Percentiles rank a stretch among this genome's conserved stretches.
These are phyloP conservation scores for Diplosphaera chodatii DNA, from an alignment of 139 green algal species.

Conservation along the genomic window DNA sequence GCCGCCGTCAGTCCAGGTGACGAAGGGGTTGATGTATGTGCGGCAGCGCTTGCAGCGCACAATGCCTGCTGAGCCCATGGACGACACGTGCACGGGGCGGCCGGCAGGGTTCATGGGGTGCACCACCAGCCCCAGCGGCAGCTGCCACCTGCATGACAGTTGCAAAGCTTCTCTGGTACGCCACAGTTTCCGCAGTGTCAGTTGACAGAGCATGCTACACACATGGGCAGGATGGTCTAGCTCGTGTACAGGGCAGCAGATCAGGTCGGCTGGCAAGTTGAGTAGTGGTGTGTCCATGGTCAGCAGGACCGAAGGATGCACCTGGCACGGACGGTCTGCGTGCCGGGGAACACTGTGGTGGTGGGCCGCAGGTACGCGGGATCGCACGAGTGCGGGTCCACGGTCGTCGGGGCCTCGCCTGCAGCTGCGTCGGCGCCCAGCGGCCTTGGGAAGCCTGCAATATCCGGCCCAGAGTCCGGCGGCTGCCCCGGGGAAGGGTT, in stretches of 20 bases:
- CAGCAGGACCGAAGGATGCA: slow-evolving; percentile 13
- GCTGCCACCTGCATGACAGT: slow-evolving; percentile 35
- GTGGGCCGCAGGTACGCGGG: slow-evolving; percentile 82
- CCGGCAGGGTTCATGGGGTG: slow-evolving; percentile 71
- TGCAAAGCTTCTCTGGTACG: too few relatives aligned
- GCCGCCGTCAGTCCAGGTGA: slow-evolving; percentile 85
- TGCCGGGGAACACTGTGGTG: slow-evolving; percentile 70
- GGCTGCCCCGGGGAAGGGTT: too few relatives aligned
- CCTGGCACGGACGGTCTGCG: slow-evolving; percentile 37
- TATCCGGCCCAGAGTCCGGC: slow-evolving; percentile 42
- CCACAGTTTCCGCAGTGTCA: too few relatives aligned
- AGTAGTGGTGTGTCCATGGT: too few relatives aligned
- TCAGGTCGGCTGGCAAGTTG: too few relatives aligned
- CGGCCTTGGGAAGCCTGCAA: slow-evolving; percentile 59
- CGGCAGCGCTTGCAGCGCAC: slow-evolving; percentile 90
- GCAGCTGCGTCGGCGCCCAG: slow-evolving; percentile 19
- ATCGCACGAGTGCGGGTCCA: slow-evolving; percentile 26
- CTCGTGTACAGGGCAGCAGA: too few relatives aligned
- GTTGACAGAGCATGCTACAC: too few relatives aligned
- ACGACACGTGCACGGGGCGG: slow-evolving; percentile 67
- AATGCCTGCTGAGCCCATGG: slow-evolving; percentile 74
- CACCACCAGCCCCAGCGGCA: slow-evolving; percentile 82
- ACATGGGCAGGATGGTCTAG: too few relatives aligned
- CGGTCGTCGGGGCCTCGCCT: too few relatives aligned
- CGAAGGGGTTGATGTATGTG: slow-evolving; percentile 99